A percentile compares a stretch with the other conserved stretches of the same genome.
Conservation (phyloP, 768 basidiomycete genomes). For the Panaeolus papilionaceus region DNA sequence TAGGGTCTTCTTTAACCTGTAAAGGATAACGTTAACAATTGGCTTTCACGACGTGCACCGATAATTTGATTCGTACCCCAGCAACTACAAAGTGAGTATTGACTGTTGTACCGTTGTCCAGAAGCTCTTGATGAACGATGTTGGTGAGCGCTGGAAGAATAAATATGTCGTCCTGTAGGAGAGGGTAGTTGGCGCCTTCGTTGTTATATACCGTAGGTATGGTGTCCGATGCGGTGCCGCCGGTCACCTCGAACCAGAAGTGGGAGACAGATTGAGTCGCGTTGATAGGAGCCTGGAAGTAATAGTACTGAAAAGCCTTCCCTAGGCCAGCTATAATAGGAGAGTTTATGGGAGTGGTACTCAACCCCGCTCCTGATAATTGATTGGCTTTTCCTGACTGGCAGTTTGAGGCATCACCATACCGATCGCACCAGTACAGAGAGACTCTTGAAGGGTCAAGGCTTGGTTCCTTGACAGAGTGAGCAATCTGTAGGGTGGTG, state of each 20-base stretch:
- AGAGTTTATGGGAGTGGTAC: not conserved
- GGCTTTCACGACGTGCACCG: not conserved
- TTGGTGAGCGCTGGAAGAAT: not conserved
- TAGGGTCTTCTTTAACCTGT: not conserved
- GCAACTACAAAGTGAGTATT: not conserved
- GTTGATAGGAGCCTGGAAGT: conserved; percentile 39
- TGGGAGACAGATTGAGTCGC: conserved; percentile 38
- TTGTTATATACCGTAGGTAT: not conserved
- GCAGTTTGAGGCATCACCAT: not conserved
- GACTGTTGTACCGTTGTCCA: not conserved
- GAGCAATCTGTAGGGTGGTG: not conserved
- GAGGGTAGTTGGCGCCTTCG: not conserved
- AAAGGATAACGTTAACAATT: not conserved
- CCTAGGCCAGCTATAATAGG: conserved; percentile 20
- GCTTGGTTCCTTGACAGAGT: not conserved
- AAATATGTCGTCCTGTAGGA: not conserved
- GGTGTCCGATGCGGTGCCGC: not conserved
- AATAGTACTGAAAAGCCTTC: conserved; percentile 36
- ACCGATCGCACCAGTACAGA: conserved; percentile 1
- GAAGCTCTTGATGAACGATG: not conserved
- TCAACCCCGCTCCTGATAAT: conserved; percentile 26
- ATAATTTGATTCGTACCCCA: not conserved
- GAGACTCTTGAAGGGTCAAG: not conserved
- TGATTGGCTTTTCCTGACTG: conserved; percentile 17
- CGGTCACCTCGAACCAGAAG: conserved; percentile 44